Base-by-base conservation (phyloP, 2,329 filamentous ascomycete genomes). In the Chrysosporium keratinophilum region DNA sequence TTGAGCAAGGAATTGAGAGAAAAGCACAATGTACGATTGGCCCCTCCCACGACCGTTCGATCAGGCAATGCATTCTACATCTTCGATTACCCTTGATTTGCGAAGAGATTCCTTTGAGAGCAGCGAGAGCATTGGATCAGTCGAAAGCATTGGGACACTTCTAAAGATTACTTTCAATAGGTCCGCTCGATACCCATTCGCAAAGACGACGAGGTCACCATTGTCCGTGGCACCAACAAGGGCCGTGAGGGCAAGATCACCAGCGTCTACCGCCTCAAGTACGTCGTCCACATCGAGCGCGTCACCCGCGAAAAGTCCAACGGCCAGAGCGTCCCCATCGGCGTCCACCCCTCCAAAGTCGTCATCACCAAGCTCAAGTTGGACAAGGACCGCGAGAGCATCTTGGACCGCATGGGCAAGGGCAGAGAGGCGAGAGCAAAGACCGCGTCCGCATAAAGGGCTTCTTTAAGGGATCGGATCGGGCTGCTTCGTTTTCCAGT, bases 361-460 rank as follows among this genome's bases (percentile, higher is more conserved):
- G 85, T 95, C 79, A 87, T 98, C 80, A 95, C 85, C 79, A 96
- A 96, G 84, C 83, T 97, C 75, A 95, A 97, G 87, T 81, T 96
- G 78, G 72, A 76, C 63, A 76, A 76, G 69, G 74, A 76, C 63
- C 69, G 74, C 61, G 74, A 76, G 66, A 67, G 69, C 58, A 72
- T 76, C 58, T 65, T 76, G 46, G 71, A 72, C 63, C 70, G 74
- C 61, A 70, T 72, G 47, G 66, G 62, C 55, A 73, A 76, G 66
- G 72, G 73, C 55, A 69, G 73, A 64, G 72, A 76, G 64, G 66
- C 66, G 12, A 50, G 56, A 54, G 56, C 54, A 17, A 52, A 50
- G 45, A 20, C 50, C 17, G 12, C 54, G 11, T 54, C 50, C 37
- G 50, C 54, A 52, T 56, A 53, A 41, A 34, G 7, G 23, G 23